phyloP scores from a whole-genome alignment of 2,329 filamentous ascomycete species.

The Raffaelea ambrosiae region DNA sequence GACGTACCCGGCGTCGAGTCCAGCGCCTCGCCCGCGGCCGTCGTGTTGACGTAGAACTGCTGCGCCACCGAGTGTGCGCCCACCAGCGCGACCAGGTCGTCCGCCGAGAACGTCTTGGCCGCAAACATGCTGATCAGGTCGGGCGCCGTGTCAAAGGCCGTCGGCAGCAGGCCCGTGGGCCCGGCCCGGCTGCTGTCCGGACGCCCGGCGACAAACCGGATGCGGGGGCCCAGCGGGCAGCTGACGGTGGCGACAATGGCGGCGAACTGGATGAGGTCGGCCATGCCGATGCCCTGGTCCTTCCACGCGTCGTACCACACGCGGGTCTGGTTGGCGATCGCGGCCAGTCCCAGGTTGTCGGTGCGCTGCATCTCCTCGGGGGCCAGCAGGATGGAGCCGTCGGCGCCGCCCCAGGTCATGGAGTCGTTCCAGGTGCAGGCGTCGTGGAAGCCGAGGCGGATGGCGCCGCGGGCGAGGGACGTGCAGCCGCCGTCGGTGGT shows the following conservation, averaged over 20 bases:
- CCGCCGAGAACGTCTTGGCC: conserved; percentile 39
- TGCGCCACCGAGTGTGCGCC: conserved; percentile 43
- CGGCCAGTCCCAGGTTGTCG: conserved; percentile 38
- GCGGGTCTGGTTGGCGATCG: conserved; percentile 27
- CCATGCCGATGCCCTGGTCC: conserved; percentile 32
- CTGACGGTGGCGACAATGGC: conserved; percentile 36
- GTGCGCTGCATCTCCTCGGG: conserved; percentile 26
- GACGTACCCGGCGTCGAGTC: conserved; percentile 41
- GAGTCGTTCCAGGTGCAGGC: conserved; percentile 30
- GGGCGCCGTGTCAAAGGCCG: conserved; percentile 28
- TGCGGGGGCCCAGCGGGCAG: conserved; percentile 43
- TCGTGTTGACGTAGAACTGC: conserved; percentile 35
- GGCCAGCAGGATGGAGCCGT: conserved; percentile 34
- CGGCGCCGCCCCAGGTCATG: conserved; percentile 25
- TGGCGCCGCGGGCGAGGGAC: conserved; percentile 29
- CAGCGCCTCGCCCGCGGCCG: conserved; percentile 28
- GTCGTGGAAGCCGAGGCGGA: conserved; percentile 39
- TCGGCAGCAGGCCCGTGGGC: conserved; percentile 35
- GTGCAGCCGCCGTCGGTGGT: conserved; percentile 23
- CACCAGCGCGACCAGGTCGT: conserved; percentile 43
- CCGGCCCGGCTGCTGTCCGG: conserved; percentile 30
- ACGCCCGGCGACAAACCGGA: conserved; percentile 40
- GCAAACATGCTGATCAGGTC: conserved; percentile 36
- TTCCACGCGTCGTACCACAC: conserved; percentile 29
- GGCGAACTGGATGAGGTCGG: conserved; percentile 45